Evolutionary conservation across 306 rosid genomes (phyloP).

Genomic region (Medicago ruthenica): DNA sequence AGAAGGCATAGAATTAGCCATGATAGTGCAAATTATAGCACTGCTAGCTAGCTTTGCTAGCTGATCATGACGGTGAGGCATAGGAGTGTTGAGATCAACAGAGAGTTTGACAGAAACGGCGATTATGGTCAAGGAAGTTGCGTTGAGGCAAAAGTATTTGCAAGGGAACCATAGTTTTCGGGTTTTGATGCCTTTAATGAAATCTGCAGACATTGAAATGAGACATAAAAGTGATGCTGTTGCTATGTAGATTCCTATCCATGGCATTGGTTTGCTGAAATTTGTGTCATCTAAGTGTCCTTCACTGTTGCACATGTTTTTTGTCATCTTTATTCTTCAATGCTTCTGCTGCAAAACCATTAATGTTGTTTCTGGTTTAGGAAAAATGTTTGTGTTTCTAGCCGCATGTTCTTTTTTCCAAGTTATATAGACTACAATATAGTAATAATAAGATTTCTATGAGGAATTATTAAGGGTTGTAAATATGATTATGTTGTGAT

Average conservation of each 20-base stretch:
- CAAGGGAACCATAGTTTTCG: constrained; percentile 83
- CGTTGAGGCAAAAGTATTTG: constrained; percentile 70
- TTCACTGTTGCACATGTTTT: constrained; percentile 56
- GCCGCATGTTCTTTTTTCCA: no score
- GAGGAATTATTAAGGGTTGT: no score
- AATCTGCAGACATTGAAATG: constrained; percentile 66
- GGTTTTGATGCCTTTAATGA: constrained; percentile 58
- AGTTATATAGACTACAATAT: no score
- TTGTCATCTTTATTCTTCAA: constrained; percentile 52
- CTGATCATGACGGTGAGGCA: constrained; percentile 84
- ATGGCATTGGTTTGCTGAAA: constrained; percentile 85
- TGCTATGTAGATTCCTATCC: constrained; percentile 89
- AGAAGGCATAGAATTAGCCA: constrained; percentile 86
- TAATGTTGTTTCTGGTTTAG: background rate
- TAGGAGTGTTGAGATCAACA: constrained; percentile 78
- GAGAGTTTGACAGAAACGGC: constrained; percentile 71
- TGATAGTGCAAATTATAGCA: constrained; percentile 68
- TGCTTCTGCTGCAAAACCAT: background rate
- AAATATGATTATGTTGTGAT: no score
- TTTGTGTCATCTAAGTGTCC: constrained; percentile 66
- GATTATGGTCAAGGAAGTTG: constrained; percentile 79
- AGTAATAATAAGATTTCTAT: no score
- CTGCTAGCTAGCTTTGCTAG: constrained; percentile 81
- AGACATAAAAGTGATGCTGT: constrained; percentile 73
- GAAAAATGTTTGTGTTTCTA: no score